A percentile compares a stretch with the other conserved stretches of the same genome.
These are phyloP conservation scores for Aspergillus piperis DNA, from an alignment of 2,329 filamentous ascomycete species.

Conservation along the genomic window DNA sequence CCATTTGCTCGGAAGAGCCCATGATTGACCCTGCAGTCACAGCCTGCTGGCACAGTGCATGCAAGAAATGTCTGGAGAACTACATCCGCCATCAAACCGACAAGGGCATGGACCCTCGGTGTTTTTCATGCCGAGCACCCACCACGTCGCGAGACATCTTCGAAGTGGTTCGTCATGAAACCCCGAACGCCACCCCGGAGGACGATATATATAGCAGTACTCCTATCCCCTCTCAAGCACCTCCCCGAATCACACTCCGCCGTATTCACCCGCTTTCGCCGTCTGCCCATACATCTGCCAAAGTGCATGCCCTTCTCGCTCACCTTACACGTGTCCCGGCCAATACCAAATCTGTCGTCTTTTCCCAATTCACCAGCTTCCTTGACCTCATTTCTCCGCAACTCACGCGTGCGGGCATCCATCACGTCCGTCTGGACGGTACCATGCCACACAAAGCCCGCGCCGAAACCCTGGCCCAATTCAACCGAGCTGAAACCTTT, in stretches of 20 bases:
- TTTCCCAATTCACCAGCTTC: constrained; percentile 97
- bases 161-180: constrained; percentile 77
- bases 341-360: constrained; percentile 82
- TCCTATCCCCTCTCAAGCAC: constrained; percentile 38
- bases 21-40: constrained; percentile 95
- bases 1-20: constrained; percentile 90
- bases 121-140: constrained; percentile 85
- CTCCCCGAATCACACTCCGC: constrained; percentile 60
- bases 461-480: constrained; percentile 74
- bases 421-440: constrained; percentile 85
- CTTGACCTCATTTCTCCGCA: constrained; percentile 86
- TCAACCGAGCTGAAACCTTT: constrained; percentile 53
- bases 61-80: constrained; percentile 86
- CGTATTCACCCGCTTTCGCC: constrained; percentile 65
- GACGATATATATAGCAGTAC: constrained; percentile 44
- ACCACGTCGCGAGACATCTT: constrained; percentile 86
- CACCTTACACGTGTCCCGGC: constrained; percentile 73
- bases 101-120: constrained; percentile 73
- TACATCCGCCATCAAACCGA: constrained; percentile 86
- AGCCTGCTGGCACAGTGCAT: constrained; percentile 96
- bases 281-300: constrained; percentile 66
- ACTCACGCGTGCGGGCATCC: constrained; percentile 69
- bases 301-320: constrained; percentile 76
- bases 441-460: constrained; percentile 84
- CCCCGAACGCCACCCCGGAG: constrained; percentile 41